Evolutionary conservation across 257 asterid species (phyloP).

Genomic region (Thymus mandschuricus): DNA sequence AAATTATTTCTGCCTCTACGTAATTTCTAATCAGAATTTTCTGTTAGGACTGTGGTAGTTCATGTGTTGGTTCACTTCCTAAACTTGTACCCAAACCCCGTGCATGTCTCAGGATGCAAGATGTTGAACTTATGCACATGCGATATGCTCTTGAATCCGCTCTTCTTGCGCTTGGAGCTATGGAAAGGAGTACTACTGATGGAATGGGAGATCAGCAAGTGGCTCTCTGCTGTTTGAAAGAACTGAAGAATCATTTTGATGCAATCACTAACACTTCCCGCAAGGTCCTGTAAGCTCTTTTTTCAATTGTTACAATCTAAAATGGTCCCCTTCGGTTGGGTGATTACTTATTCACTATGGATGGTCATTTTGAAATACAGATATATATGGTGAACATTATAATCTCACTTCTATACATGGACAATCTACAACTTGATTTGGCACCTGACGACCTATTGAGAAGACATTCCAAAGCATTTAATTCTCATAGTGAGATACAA

Average conservation of each 20-base stretch:
- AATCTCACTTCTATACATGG: constrained; percentile 86
- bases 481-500: constrained; percentile 42
- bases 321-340: constrained; percentile 12
- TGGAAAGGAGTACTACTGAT: constrained; percentile 68
- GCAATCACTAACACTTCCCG: constrained; percentile 75
- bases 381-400: constrained; percentile 82
- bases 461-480: constrained; percentile 51
- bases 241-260: constrained; percentile 85
- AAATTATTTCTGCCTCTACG: constrained; percentile 21
- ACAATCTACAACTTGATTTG: constrained; percentile 65
- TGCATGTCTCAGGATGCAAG: constrained; percentile 81
- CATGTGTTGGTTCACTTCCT: constrained; percentile 20
- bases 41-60: constrained; percentile 21
- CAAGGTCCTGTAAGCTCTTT: constrained; percentile 62
- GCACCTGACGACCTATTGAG: constrained; percentile 52
- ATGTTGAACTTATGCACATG: constrained; percentile 95
- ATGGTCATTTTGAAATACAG: constrained; percentile 56
- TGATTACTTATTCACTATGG: background rate
- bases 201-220: constrained; percentile 52
- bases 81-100: too few species aligned
- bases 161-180: constrained; percentile 77
- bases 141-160: constrained; percentile 96
- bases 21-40: constrained; percentile 6
- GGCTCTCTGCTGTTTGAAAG: constrained; percentile 59
- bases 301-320: constrained; percentile 22